phyloP scores from a whole-genome alignment of 75 land plant genomes.

The Pseudotsuga menziesii region DNA sequence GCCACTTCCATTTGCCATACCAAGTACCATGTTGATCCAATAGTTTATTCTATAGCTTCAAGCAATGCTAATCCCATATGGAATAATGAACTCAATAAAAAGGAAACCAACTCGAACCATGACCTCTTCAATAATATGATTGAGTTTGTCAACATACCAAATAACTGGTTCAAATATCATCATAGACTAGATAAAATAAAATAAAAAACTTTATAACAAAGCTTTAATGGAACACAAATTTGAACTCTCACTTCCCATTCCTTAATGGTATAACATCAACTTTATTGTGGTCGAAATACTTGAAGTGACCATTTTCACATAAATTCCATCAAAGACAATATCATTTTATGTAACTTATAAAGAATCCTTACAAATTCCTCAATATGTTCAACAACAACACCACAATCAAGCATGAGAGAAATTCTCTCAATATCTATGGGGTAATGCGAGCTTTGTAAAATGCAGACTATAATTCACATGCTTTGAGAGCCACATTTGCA shows the following conservation, averaged over 20 bases:
- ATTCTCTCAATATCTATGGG: slow-evolving; percentile 42
- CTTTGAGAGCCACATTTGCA: slow-evolving; percentile 85
- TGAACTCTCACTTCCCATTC: slow-evolving; percentile 20
- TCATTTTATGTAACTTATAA: no score
- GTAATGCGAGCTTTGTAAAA: slow-evolving; percentile 81
- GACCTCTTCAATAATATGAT: slow-evolving; percentile 49
- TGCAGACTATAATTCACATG: slow-evolving; percentile 98
- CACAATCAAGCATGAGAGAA: no score
- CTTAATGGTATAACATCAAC: slow-evolving; percentile 66
- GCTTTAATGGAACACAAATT: slow-evolving; percentile 14
- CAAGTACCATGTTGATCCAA: slow-evolving; percentile 66
- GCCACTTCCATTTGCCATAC: slow-evolving; percentile 61
- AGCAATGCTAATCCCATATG: slow-evolving; percentile 24
- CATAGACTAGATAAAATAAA: slow-evolving; percentile 45
- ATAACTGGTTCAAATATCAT: slow-evolving; percentile 22
- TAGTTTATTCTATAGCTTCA: slow-evolving; percentile 20
- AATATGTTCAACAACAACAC: no score
- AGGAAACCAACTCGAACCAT: slow-evolving; percentile 66
- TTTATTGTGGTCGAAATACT: slow-evolving; percentile 66
- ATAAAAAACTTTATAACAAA: slow-evolving; percentile 23
- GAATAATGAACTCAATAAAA: slow-evolving; percentile 47
- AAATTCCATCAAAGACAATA: slow-evolving; percentile 1
- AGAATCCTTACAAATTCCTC: no score
- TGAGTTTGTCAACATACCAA: slow-evolving; percentile 32
- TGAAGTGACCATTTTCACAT: slow-evolving; percentile 55